Evolutionary conservation across 1,284 basidiomycete species (phyloP).

Genomic region (Ceratobasidium sp.): DNA sequence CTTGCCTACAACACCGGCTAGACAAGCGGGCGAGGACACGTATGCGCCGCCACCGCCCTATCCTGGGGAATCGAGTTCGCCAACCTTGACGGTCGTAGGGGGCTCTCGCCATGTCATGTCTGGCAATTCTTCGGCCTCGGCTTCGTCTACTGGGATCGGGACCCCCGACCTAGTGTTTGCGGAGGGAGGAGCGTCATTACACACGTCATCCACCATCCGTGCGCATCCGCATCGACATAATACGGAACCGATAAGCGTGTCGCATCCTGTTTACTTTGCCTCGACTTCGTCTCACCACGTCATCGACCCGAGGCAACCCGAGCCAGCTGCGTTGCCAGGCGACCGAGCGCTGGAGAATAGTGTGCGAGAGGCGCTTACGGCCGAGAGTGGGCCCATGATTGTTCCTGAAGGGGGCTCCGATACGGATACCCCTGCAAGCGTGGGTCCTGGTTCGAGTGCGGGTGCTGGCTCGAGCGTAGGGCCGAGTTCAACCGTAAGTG

Average conservation of each 20-base stretch:
- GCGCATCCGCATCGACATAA: conserved; percentile 7
- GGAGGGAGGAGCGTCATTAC: conserved; percentile 61
- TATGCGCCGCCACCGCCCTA: conserved; percentile 26
- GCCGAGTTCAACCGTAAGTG: neutral
- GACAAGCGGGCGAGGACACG: neutral
- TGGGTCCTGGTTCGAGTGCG: neutral
- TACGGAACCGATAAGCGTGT: conserved; percentile 33
- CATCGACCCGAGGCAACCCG: conserved; percentile 28
- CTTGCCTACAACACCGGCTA: neutral
- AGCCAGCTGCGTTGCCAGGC: conserved; percentile 13
- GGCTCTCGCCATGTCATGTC: conserved; percentile 63
- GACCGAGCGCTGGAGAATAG: conserved; percentile 38
- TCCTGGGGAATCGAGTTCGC: conserved; percentile 43
- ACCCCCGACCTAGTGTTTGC: conserved; percentile 77
- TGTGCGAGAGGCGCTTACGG: conserved; percentile 35
- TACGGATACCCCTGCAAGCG: conserved; percentile 28
- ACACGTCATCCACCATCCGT: conserved; percentile 24
- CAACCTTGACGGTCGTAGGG: conserved; percentile 61
- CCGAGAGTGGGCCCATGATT: conserved; percentile 3
- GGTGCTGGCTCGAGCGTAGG: neutral
- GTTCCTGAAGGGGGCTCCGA: conserved; percentile 25
- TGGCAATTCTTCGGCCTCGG: conserved; percentile 59
- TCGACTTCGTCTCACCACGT: conserved; percentile 36
- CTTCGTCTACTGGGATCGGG: conserved; percentile 62
- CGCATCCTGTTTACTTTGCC: conserved; percentile 33